phyloP scores from a whole-genome alignment of 2,329 filamentous ascomycete genomes.

The Bisporella sp. region DNA sequence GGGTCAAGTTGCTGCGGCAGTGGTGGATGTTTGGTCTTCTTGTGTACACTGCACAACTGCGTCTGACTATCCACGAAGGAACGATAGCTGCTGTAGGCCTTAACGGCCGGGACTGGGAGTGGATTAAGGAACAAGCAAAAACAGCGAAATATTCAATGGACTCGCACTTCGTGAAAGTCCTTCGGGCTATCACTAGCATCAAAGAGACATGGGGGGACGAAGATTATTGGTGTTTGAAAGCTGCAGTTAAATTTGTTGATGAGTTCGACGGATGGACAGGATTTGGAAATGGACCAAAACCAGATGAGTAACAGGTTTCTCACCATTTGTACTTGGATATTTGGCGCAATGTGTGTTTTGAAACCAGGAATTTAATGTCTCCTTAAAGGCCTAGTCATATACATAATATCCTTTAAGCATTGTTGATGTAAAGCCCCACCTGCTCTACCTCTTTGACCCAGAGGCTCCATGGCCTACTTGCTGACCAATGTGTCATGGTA shows the following conservation, averaged over 20 bases:
- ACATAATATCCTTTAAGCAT: too few species aligned
- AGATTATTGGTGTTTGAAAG: neutral
- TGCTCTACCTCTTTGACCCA: conserved; percentile 22
- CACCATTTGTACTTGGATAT: too few species aligned
- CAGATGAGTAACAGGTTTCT: too few species aligned
- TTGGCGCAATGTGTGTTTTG: too few species aligned
- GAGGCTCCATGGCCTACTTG: conserved; percentile 21
- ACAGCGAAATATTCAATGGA: neutral
- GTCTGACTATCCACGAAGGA: neutral
- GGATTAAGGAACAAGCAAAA: neutral
- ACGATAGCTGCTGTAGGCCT: neutral
- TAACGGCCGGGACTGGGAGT: neutral
- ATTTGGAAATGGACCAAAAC: neutral
- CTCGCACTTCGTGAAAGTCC: neutral
- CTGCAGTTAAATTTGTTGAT: neutral
- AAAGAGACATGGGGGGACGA: neutral
- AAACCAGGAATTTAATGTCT: too few species aligned
- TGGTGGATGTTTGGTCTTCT: neutral
- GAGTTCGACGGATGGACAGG: neutral
- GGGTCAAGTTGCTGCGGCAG: neutral
- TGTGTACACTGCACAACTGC: neutral
- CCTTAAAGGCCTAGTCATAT: too few species aligned
- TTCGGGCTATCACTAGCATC: neutral
- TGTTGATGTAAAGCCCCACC: conserved; percentile 16
- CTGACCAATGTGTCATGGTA: conserved; percentile 20